A percentile compares a stretch with the other conserved stretches of the same genome.
Evolutionary conservation across 2,329 filamentous ascomycete genomes (phyloP).

Genomic region (Nemania serpens): DNA sequence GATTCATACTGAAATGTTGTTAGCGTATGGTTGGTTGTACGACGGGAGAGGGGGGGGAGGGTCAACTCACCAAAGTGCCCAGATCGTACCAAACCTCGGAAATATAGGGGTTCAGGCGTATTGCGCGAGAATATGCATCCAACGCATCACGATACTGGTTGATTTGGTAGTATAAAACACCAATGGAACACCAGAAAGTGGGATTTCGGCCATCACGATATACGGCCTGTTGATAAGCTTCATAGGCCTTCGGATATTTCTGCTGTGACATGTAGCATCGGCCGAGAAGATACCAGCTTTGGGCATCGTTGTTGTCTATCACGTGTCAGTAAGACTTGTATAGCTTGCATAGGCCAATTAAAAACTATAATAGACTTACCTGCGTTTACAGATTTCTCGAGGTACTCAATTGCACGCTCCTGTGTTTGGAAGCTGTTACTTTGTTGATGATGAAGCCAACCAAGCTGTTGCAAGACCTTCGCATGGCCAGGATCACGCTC

Average conservation of each 20-base stretch:
- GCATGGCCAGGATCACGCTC: conserved; percentile 95
- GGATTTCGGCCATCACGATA: conserved; percentile 97
- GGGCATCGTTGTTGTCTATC: conserved; percentile 87
- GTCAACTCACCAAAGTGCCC: conserved; percentile 79
- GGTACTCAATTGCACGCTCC: conserved; percentile 93
- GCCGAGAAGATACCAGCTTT: conserved; percentile 98
- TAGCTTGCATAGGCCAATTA: too few relatives aligned
- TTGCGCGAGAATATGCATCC: conserved; percentile 95
- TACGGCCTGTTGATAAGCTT: conserved; percentile 97
- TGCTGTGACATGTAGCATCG: conserved; percentile 99
- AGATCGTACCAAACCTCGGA: conserved; percentile 99
- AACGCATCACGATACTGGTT: conserved; percentile 98
- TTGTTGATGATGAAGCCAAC: conserved; percentile 97
- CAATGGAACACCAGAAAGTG: conserved; percentile 99
- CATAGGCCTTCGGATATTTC: conserved; percentile 98
- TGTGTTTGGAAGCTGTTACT: conserved; percentile 90
- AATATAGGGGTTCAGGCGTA: conserved; percentile 95
- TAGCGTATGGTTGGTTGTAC: conserved; percentile 33
- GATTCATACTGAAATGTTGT: conserved; percentile 77
- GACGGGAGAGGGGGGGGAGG: conserved; percentile 11
- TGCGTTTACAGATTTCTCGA: conserved; percentile 93
- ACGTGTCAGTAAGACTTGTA: conserved; percentile 37
- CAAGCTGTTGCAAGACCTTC: conserved; percentile 96
- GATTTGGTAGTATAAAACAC: conserved; percentile 98
- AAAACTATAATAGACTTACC: conserved; percentile 64